phyloP scores from a whole-genome alignment of 208 protist species.

The Blastocrithidia nonstop region DNA sequence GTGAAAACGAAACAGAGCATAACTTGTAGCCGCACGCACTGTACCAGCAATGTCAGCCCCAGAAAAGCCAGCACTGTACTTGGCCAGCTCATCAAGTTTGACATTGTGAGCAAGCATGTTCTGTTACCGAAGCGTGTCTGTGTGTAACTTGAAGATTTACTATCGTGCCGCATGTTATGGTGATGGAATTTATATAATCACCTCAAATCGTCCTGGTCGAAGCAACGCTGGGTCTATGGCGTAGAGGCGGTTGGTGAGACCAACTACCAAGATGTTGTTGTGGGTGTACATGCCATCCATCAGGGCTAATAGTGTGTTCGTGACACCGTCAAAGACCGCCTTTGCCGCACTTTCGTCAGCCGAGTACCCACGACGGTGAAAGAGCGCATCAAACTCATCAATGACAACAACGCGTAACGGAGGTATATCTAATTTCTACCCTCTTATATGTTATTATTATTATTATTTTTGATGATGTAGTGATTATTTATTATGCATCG shows the following conservation, averaged over 20 bases:
- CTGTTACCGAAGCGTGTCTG: conserved; percentile 64
- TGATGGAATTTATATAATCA: conserved; percentile 81
- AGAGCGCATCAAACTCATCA: conserved; percentile 99
- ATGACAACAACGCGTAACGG: conserved; percentile 98
- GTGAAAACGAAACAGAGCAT: conserved; percentile 55
- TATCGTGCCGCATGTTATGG: conserved; percentile 66
- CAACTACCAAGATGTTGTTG: conserved; percentile 90
- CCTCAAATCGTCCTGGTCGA: conserved; percentile 86
- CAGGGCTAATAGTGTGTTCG: conserved; percentile 95
- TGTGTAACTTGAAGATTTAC: conserved; percentile 89
- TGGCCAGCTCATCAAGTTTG: conserved; percentile 81
- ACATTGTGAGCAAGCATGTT: conserved; percentile 79
- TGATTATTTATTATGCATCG: too few relatives aligned
- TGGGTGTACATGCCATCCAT: conserved; percentile 83
- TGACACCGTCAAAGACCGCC: conserved; percentile 95
- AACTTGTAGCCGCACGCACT: conserved; percentile 68
- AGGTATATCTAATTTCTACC: neutral
- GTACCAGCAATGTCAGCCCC: conserved; percentile 90
- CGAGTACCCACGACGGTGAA: conserved; percentile 80
- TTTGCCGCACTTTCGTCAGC: conserved; percentile 87
- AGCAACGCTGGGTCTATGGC: conserved; percentile 86
- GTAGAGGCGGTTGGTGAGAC: conserved; percentile 87
- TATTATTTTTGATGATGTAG: too few relatives aligned
- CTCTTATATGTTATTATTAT: neutral
- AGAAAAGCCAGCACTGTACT: conserved; percentile 93